Evolutionary conservation across 192 early-diverging fungal species (phyloP), one percentile per base, ranked within the genome.

Genomic region (Pecoramyces ruminantium): DNA sequence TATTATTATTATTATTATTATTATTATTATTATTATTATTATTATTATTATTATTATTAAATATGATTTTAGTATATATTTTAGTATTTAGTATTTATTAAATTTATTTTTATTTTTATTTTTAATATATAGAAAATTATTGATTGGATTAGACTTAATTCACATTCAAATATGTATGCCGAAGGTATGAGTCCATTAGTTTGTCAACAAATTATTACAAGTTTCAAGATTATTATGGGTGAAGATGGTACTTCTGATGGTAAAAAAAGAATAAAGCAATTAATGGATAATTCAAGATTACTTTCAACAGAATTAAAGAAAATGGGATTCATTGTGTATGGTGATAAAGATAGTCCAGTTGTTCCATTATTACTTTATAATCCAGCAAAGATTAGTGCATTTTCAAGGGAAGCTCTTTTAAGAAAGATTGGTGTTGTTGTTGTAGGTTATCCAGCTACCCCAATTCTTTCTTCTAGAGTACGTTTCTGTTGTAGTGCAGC

Each of bases 381-480:
- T 86, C 97, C 96, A 12, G 94, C 94, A 80, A 99, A 99, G 88
- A 96, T 99, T 83, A 91, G 95, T 30, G 97, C 96, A 30, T 99
- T 99, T 84, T 96, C 95, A 77, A 91, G 96, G 51, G 96, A 96
- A 85, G 90, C 92, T 81, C 90, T 98, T 40, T 89, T 92, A 82
- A 90, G 96, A 77, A 93, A 93, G 79, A 93, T 99, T 80, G 95
- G 96, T 28, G 95, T 97, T 18, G 96, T 97, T 28, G 97, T 99
- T 1, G 97, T 99, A 6, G 96, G 94, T 58, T 96, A 97, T 85
- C 97, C 96, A 5, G 97, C 96, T 16, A 99, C 97, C 9, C 96
- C 97, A n/a, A 97, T 97, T 81, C 95, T 99, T 82, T 94, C 94
- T 1, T 51, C 42, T 21, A 51, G 42, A 51, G 42, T 51, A 21